Evolutionary conservation across 345 rosid species (phyloP).

Genomic region (Camelina hispida): DNA sequence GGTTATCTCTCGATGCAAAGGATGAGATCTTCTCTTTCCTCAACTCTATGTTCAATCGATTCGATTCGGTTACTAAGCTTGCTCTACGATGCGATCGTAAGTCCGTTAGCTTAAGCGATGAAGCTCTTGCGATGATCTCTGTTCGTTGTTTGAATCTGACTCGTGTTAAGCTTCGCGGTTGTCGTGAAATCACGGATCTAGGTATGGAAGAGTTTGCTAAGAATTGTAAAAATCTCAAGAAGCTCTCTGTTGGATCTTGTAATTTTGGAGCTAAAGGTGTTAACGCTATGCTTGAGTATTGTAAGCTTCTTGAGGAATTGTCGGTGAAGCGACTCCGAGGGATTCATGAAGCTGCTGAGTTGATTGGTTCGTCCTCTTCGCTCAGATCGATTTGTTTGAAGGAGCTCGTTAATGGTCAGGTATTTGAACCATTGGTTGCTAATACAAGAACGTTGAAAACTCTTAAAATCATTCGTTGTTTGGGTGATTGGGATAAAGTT

Average conservation of each 20-base stretch:
- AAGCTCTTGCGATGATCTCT: conserved; percentile 62
- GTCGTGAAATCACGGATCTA: conserved; percentile 79
- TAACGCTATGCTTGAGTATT: conserved; percentile 68
- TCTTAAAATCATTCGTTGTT: conserved; percentile 77
- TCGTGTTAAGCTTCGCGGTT: conserved; percentile 91
- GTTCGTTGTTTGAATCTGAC: conserved; percentile 64
- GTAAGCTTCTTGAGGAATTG: conserved; percentile 69
- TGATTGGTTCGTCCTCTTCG: conserved; percentile 54
- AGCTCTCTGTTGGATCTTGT: conserved; percentile 82
- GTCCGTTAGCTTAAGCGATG: conserved; percentile 67
- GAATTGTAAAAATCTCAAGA: conserved; percentile 62
- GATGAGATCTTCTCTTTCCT: conserved; percentile 53
- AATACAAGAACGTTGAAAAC: conserved; percentile 64
- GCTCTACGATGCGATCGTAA: conserved; percentile 77
- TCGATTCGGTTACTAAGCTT: conserved; percentile 74
- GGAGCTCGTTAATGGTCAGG: conserved; percentile 83
- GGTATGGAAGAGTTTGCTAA: conserved; percentile 68
- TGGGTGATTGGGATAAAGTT: conserved; percentile 88
- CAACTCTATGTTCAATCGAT: conserved; percentile 62
- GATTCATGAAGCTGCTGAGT: conserved; percentile 57
- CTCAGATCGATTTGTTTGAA: conserved; percentile 77
- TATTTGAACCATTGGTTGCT: conserved; percentile 67
- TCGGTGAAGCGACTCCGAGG: conserved; percentile 85
- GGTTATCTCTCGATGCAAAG: conserved; percentile 72
- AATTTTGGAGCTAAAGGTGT: conserved; percentile 76